phyloP scores from a whole-genome alignment of 139 green algal genomes.

The Monoraphidium neglectum region DNA sequence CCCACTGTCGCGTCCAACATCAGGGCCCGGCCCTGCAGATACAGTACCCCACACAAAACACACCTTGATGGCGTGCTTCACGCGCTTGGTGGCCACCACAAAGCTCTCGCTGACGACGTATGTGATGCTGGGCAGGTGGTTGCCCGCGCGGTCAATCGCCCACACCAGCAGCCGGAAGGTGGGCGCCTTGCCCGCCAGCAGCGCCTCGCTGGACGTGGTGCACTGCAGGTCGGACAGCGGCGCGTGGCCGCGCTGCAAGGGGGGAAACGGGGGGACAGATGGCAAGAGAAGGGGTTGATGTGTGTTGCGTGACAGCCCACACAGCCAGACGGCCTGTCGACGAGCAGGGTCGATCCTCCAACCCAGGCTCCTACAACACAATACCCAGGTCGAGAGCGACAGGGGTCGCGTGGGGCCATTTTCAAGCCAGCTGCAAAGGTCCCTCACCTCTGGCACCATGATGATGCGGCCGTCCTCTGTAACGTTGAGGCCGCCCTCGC shows the following conservation, averaged over 20 bases:
- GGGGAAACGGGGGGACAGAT: background rate
- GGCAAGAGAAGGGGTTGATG: background rate
- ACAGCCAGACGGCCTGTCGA: too few relatives aligned
- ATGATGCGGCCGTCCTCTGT: slow-evolving; percentile 48
- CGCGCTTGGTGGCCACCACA: slow-evolving; percentile 68
- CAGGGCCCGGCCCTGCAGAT: too few relatives aligned
- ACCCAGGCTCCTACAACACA: too few relatives aligned
- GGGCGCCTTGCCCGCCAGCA: slow-evolving; percentile 64
- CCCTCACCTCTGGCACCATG: slow-evolving; percentile 50
- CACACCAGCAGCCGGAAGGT: slow-evolving; percentile 66
- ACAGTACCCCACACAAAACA: too few relatives aligned
- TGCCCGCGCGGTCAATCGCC: slow-evolving; percentile 47
- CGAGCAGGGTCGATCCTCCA: too few relatives aligned
- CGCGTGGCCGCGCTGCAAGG: slow-evolving; percentile 42
- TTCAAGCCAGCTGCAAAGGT: too few relatives aligned
- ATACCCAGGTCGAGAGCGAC: too few relatives aligned
- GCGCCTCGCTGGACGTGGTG: slow-evolving; percentile 61
- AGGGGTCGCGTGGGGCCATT: too few relatives aligned
- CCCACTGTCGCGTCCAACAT: too few relatives aligned
- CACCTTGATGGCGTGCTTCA: slow-evolving; percentile 66
- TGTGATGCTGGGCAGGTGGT: slow-evolving; percentile 44
- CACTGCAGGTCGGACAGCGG: slow-evolving; percentile 53
- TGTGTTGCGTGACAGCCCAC: background rate
- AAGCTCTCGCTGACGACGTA: slow-evolving; percentile 67
- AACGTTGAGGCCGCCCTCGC: slow-evolving; percentile 34